phyloP scores from a whole-genome alignment of 352 stramenopile species.

The Globisporangium rhizosaccharum region DNA sequence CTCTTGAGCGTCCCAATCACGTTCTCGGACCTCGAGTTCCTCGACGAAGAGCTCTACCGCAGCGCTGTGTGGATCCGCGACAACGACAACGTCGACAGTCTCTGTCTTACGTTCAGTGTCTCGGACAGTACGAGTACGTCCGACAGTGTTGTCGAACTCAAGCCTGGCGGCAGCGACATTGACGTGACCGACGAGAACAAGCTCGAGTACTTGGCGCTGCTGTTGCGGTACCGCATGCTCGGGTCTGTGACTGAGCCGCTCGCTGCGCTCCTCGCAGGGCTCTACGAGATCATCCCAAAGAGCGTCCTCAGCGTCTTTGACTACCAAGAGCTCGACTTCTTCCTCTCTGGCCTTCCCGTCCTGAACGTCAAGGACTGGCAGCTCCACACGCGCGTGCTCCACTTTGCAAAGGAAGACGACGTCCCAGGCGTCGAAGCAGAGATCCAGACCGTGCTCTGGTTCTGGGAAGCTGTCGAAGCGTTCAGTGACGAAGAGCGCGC shows the following conservation, averaged over 20 bases:
- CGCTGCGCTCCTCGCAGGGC: slow-evolving; percentile 84
- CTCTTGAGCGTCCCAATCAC: slow-evolving; percentile 80
- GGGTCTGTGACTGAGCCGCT: slow-evolving; percentile 89
- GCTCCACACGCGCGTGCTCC: slow-evolving; percentile 53
- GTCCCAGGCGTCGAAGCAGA: slow-evolving; percentile 41
- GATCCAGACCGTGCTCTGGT: slow-evolving; percentile 82
- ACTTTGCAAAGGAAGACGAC: slow-evolving; percentile 42
- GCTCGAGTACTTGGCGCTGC: slow-evolving; percentile 91
- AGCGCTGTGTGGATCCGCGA: slow-evolving; percentile 72
- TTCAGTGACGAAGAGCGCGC: slow-evolving; percentile 93
- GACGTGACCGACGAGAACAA: slow-evolving; percentile 94
- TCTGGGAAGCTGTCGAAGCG: slow-evolving; percentile 82
- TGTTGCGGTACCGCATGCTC: slow-evolving; percentile 92
- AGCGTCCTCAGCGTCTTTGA: slow-evolving; percentile 88
- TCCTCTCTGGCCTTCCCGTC: slow-evolving; percentile 82
- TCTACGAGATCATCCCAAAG: slow-evolving; percentile 91
- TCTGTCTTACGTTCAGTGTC: slow-evolving; percentile 77
- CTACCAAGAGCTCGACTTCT: slow-evolving; percentile 95
- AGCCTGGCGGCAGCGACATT: slow-evolving; percentile 84
- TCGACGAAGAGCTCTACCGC: slow-evolving; percentile 76
- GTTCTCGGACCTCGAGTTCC: slow-evolving; percentile 80
- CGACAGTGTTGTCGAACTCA: slow-evolving; percentile 84
- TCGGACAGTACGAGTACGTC: slow-evolving; percentile 38
- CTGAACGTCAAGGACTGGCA: slow-evolving; percentile 89
- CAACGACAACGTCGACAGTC: slow-evolving; percentile 57